Evolutionary conservation across 306 rosid genomes (phyloP), one percentile per base, ranked within the genome.

Genomic region (Calophaca sinica): DNA sequence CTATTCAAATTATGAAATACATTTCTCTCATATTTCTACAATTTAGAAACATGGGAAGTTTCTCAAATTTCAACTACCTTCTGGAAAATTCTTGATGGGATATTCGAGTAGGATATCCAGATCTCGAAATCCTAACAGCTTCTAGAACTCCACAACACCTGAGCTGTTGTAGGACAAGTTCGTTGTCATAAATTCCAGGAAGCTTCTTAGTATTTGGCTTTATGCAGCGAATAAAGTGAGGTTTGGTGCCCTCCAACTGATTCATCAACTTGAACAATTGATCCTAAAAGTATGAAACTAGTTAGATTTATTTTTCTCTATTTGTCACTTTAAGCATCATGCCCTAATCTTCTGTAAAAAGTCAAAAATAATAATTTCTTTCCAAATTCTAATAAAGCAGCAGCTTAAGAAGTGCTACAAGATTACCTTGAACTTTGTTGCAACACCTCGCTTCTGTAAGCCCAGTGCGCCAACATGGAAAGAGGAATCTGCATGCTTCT

Each of bases 161-260:
- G 54, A 96, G 88, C 81, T 96, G 99, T 78, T 89, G 91, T 75
- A 84, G 75, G 80, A 96, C 92, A 80, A 85, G 82, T 79, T 87
- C 86, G 35, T 80, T 87, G 73, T 90, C 92, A 81, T 64, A 92
- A 55, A 82, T 14, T 57, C 91, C 91, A 28, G 97, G 92, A 84
- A 85, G 88, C 81, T 85, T 94, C 76, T 87, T 92, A 62, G 55
- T 41, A 74, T 92, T 96, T 68, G 99, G 98, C 85, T 79, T 89
- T 76, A 96, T 81, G 84, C 99, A 96, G 81, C 83, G 73, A 86
- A 96, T 90, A 81, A 90, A 96, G 87, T 88, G 98, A 85, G 97
- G 97, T 6, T 54, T 79, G 39, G 94, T 90, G 81, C 81, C 69
- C 83, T 92, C 99, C 92, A 96, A 82, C 72, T 84, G 87, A 57